Percentiles rank a stretch among this genome's conserved stretches.
Evolutionary conservation across 495 filamentous ascomycete genomes (phyloP).

Genomic region (Penicillium lagena): DNA sequence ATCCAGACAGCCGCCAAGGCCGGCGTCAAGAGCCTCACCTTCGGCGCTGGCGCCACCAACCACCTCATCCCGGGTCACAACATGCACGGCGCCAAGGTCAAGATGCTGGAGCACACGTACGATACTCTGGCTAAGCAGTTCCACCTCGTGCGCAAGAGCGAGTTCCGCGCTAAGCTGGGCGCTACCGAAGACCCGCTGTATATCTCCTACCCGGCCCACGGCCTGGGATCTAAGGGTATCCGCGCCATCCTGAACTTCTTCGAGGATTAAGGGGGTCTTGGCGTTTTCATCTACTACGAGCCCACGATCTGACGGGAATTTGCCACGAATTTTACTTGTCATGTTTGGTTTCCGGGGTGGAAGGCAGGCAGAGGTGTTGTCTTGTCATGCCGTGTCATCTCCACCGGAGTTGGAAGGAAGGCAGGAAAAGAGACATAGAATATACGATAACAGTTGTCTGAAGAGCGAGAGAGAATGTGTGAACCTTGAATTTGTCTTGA

Average conservation of each 20-base stretch:
- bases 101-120: constrained; percentile 70
- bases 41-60: constrained; percentile 67
- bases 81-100: constrained; percentile 64
- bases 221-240: constrained; percentile 67
- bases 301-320: neutral
- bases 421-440: too few relatives aligned
- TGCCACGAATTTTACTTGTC: neutral
- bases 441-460: too few relatives aligned
- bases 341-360: neutral
- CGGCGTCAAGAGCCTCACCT: constrained; percentile 64
- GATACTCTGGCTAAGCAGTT: constrained; percentile 70
- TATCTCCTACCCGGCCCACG: constrained; percentile 75
- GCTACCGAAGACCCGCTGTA: constrained; percentile 70
- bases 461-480: too few relatives aligned
- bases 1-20: constrained; percentile 58
- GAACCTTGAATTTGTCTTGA: too few relatives aligned
- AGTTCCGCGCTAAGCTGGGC: constrained; percentile 82
- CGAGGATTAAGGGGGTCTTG: constrained; percentile 47
- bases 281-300: neutral
- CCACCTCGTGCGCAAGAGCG: constrained; percentile 72
- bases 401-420: too few relatives aligned
- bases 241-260: constrained; percentile 78
- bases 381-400: neutral
- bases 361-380: neutral
- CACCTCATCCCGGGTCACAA: constrained; percentile 68